Evolutionary conservation across 257 asterid genomes (phyloP).

Genomic region (Knoxia roxburghii): DNA sequence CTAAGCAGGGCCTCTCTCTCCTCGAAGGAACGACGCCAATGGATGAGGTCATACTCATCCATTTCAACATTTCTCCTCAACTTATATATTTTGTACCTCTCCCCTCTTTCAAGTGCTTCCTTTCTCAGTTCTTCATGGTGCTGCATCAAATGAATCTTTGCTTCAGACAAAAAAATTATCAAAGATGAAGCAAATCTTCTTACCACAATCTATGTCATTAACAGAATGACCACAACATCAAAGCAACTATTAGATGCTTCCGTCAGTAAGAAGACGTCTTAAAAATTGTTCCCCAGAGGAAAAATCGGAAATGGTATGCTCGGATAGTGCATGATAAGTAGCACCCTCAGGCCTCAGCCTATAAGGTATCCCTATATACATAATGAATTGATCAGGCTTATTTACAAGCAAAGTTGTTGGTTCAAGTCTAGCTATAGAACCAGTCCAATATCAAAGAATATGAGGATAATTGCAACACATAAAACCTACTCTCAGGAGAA

Average conservation of each 20-base stretch:
- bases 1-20: conserved; percentile 93
- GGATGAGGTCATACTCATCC: conserved; percentile 90
- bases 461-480: background rate
- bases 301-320: background rate
- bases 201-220: background rate
- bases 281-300: background rate
- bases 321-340: background rate
- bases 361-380: background rate
- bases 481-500: background rate
- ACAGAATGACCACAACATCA: background rate
- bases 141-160: conserved; percentile 33
- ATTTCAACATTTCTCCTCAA: conserved; percentile 82
- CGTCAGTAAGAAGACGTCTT: background rate
- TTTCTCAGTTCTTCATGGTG: conserved; percentile 46
- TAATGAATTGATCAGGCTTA: too few relatives aligned
- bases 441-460: background rate
- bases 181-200: background rate
- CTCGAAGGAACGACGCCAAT: conserved; percentile 93
- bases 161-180: background rate
- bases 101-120: conserved; percentile 81
- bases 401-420: background rate
- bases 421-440: background rate
- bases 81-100: conserved; percentile 53
- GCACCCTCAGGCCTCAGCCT: background rate
- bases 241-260: background rate